Evolutionary conservation across 225 moss, liverwort and hornwort genomes (phyloP).

Genomic region (Sphagnum contortum): DNA sequence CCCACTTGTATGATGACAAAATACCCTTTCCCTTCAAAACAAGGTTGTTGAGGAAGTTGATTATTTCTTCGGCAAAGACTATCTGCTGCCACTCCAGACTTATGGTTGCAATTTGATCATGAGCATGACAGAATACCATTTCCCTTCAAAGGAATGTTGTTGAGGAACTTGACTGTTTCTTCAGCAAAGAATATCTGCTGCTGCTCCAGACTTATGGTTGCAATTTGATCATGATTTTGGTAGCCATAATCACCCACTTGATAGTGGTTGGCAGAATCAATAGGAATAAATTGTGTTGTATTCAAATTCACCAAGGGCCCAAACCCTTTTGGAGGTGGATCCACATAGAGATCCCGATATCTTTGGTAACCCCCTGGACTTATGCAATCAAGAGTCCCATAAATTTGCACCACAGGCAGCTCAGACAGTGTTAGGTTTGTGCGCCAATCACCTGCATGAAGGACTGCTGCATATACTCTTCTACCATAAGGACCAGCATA

Average conservation of each 20-base stretch:
- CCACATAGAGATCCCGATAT: slow-evolving; percentile 9
- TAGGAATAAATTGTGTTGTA: slow-evolving; percentile 15
- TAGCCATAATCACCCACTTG: slow-evolving; percentile 54
- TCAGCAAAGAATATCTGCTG: slow-evolving; percentile 23
- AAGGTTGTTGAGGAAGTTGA: slow-evolving; percentile 16
- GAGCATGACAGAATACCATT: not conserved
- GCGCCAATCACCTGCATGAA: slow-evolving; percentile 28
- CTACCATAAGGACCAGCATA: slow-evolving; percentile 18
- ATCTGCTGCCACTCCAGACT: slow-evolving; percentile 40
- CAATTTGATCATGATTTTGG: slow-evolving; percentile 27
- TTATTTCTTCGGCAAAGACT: slow-evolving; percentile 14
- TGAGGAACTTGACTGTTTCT: slow-evolving; percentile 19
- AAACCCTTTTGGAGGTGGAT: slow-evolving; percentile 16
- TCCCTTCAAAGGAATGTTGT: not conserved
- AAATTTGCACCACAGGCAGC: slow-evolving; percentile 17
- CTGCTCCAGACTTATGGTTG: slow-evolving; percentile 40
- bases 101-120: slow-evolving; percentile 31
- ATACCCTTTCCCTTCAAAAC: no score
- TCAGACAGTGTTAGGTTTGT: slow-evolving; percentile 9
- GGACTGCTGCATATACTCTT: slow-evolving; percentile 16
- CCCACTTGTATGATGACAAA: no score
- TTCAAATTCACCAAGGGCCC: slow-evolving; percentile 28
- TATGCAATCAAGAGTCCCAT: slow-evolving; percentile 30
- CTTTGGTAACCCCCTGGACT: slow-evolving; percentile 21
- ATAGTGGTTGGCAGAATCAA: slow-evolving; percentile 35